These are phyloP conservation scores for Talaromyces sp. DNA, from an alignment of 2,329 filamentous ascomycete genomes.

Conservation along the genomic window DNA sequence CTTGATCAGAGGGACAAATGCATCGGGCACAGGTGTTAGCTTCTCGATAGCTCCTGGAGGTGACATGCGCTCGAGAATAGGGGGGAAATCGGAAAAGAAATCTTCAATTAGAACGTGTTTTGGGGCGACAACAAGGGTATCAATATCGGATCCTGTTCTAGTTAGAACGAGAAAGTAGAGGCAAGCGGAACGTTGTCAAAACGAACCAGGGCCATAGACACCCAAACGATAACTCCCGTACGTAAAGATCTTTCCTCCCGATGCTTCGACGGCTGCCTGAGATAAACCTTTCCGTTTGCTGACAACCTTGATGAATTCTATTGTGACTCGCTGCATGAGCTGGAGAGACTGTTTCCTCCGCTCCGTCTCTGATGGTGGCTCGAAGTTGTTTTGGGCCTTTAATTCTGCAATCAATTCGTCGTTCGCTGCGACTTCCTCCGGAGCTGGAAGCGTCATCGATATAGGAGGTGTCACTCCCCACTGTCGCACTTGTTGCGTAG, in stretches of 20 bases:
- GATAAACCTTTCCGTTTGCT: conserved; percentile 70
- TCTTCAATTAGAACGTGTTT: conserved; percentile 84
- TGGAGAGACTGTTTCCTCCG: conserved; percentile 71
- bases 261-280: conserved; percentile 71
- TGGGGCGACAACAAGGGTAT: conserved; percentile 87
- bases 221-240: conserved; percentile 94
- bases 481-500: conserved; percentile 32
- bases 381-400: conserved; percentile 86
- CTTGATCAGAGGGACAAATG: conserved; percentile 96
- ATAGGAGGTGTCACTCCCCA: conserved; percentile 83
- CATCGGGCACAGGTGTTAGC: conserved; percentile 78
- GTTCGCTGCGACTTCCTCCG: conserved; percentile 70
- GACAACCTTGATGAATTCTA: conserved; percentile 82
- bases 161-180: not conserved
- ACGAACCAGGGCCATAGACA: conserved; percentile 74
- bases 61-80: conserved; percentile 70
- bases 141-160: conserved; percentile 82
- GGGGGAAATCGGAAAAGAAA: conserved; percentile 88
- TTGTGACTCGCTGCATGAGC: conserved; percentile 71
- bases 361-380: conserved; percentile 74
- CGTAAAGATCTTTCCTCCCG: conserved; percentile 89
- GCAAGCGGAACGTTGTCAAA: not conserved
- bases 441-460: conserved; percentile 69
- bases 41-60: conserved; percentile 76
- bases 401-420: conserved; percentile 78